These are phyloP conservation scores for Crithidia mellificae DNA, from an alignment of 208 protist species.

Conservation along the genomic window DNA sequence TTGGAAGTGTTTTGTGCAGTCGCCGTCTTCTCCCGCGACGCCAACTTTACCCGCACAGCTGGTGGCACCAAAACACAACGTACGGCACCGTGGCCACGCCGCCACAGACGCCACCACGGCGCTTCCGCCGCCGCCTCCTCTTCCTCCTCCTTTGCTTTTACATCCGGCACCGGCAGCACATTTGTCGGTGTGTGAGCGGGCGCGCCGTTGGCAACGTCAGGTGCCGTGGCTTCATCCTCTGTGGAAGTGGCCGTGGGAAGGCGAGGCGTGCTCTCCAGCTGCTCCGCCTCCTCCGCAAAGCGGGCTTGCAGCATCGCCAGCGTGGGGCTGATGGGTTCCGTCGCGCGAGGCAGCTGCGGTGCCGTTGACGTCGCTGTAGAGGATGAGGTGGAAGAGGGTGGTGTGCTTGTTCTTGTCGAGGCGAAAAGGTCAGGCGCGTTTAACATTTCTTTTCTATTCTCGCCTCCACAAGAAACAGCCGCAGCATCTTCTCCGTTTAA, in stretches of 20 bases:
- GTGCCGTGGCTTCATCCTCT: background rate
- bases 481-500: background rate
- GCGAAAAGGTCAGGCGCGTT: too few species aligned
- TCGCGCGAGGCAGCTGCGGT: too few species aligned
- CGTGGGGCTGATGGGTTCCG: background rate
- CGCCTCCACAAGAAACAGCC: background rate
- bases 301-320: conserved; percentile 7
- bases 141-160: background rate
- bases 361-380: too few species aligned
- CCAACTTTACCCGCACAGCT: background rate
- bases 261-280: conserved; percentile 27
- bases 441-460: too few species aligned
- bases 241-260: background rate
- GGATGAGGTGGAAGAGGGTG: too few species aligned
- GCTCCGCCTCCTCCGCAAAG: conserved; percentile 4
- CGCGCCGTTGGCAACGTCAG: too few species aligned
- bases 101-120: conserved; percentile 9
- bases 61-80: conserved; percentile 20
- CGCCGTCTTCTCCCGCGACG: background rate
- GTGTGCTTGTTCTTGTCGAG: too few species aligned
- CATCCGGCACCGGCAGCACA: too few species aligned
- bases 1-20: background rate
- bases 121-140: too few species aligned
- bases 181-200: too few species aligned
- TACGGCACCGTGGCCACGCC: conserved; percentile 16